A percentile compares a stretch with the other conserved stretches of the same genome.
Evolutionary conservation across 2,329 filamentous ascomycete species (phyloP).

Genomic region (Aspergillus proliferans): DNA sequence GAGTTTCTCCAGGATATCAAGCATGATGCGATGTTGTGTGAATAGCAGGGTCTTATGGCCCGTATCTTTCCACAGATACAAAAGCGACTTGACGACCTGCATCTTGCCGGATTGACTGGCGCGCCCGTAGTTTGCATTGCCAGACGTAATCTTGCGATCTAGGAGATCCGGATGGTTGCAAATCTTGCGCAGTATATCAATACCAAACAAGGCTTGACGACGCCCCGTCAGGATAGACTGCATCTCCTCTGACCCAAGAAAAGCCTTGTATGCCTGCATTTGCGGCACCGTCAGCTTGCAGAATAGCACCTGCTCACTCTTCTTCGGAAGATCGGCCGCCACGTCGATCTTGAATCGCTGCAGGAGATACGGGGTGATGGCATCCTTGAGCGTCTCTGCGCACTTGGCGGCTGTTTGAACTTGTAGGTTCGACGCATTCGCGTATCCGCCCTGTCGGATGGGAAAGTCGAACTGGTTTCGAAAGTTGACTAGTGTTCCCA

Average conservation of each 20-base stretch:
- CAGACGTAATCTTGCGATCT: slow-evolving; percentile 56
- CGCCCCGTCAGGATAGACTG: slow-evolving; percentile 69
- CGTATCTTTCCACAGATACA: slow-evolving; percentile 84
- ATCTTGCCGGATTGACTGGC: slow-evolving; percentile 84
- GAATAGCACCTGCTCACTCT: slow-evolving; percentile 93
- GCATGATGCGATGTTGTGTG: slow-evolving; percentile 88
- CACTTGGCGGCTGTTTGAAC: slow-evolving; percentile 93
- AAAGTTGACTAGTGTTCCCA: slow-evolving; percentile 88
- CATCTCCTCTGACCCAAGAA: slow-evolving; percentile 78
- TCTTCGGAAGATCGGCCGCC: slow-evolving; percentile 85
- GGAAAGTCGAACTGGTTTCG: slow-evolving; percentile 88
- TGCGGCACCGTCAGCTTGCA: slow-evolving; percentile 83
- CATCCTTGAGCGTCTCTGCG: slow-evolving; percentile 86
- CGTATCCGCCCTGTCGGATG: slow-evolving; percentile 88
- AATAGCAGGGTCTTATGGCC: slow-evolving; percentile 93
- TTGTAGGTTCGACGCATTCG: slow-evolving; percentile 87
- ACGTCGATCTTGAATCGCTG: slow-evolving; percentile 93
- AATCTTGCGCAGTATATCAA: slow-evolving; percentile 89
- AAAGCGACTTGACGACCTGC: slow-evolving; percentile 81
- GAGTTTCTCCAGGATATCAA: slow-evolving; percentile 86
- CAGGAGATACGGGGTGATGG: slow-evolving; percentile 86
- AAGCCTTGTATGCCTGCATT: slow-evolving; percentile 71
- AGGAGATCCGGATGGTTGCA: slow-evolving; percentile 94
- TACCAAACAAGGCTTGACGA: slow-evolving; percentile 76
- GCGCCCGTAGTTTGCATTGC: slow-evolving; percentile 65